Base-by-base conservation (phyloP, 257 asterid genomes). In the Solanum sejunctum region DNA sequence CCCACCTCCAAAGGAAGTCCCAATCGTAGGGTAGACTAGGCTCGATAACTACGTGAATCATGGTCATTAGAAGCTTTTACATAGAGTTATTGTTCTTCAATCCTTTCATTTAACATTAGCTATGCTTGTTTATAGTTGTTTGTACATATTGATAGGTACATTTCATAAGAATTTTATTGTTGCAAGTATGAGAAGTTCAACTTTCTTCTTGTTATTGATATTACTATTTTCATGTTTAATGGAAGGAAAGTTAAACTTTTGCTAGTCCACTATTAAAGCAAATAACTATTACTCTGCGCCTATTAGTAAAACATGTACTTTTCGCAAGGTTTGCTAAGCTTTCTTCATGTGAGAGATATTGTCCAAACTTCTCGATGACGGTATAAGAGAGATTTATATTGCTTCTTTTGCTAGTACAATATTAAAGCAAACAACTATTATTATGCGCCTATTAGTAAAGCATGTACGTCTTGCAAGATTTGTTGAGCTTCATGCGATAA, bases 1-100 rank as follows among this genome's bases (percentile, higher is more conserved):
- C 52, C 78, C 39, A 70, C 15, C 2, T 56, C 32, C 20, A 11
- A 8, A 10, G 32, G 80, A 72, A 72, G 36, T n/a, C 36, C 18
- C 80, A 11, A 5, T 11, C 2, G 0, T 18, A 41, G 55, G 18
- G 18, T 20, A 71, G 3, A 45, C 36, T 43, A 72, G 80, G 6
- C 5, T 17, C 15, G 67, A 28, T 36, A 63, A 15, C 15, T 12
- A 16, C 3, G 8, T 9, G 77, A 75, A 67, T 63, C 28, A 41
- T 51, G 67, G 89, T 45, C 73, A 85, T 64, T 78, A 83, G 85
- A 57, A 52, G 70, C 72, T 73, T 73, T 23, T 79, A 17, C 86
- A 70, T 18, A 3, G 7, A 69, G 87, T 80, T 86, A n/a, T 67
- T 86, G 63, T 85, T 91, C 92, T 90, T 92, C 94, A 91, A 91